phyloP scores from a whole-genome alignment of 1,139 yeast species.

The Kodamaea arcana region DNA sequence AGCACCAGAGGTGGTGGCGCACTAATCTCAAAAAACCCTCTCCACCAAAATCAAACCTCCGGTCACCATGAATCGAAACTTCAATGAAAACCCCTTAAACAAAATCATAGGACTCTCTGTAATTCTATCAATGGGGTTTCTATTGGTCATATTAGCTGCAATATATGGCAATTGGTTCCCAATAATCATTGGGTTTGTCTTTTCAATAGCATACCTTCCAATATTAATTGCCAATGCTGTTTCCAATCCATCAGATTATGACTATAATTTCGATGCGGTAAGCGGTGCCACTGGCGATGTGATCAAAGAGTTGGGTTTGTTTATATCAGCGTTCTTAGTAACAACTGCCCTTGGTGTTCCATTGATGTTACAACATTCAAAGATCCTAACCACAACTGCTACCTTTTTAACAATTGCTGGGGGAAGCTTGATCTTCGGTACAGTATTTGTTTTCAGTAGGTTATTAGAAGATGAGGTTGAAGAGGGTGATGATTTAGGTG shows the following conservation, averaged over 20 bases:
- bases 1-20: no score
- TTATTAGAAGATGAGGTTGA: constrained; percentile 63
- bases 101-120: constrained; percentile 72
- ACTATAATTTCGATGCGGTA: constrained; percentile 42
- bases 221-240: constrained; percentile 39
- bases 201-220: constrained; percentile 68
- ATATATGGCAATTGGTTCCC: constrained; percentile 79
- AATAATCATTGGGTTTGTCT: constrained; percentile 50
- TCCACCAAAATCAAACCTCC: no score
- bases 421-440: constrained; percentile 65
- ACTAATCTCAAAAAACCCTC: no score
- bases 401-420: constrained; percentile 63
- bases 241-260: constrained; percentile 36
- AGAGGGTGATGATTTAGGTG: constrained; percentile 29
- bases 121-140: constrained; percentile 72
- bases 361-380: constrained; percentile 59
- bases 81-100: constrained; percentile 54
- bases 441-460: constrained; percentile 68
- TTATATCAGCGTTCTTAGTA: constrained; percentile 62
- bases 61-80: constrained; percentile 25
- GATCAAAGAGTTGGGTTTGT: constrained; percentile 60
- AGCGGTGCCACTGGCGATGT: constrained; percentile 27
- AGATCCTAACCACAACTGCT: constrained; percentile 55
- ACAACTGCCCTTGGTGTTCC: constrained; percentile 69
- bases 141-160: constrained; percentile 73